Conservation (phyloP, 1,139 yeast species). For the Taphrina confusa region DNA sequence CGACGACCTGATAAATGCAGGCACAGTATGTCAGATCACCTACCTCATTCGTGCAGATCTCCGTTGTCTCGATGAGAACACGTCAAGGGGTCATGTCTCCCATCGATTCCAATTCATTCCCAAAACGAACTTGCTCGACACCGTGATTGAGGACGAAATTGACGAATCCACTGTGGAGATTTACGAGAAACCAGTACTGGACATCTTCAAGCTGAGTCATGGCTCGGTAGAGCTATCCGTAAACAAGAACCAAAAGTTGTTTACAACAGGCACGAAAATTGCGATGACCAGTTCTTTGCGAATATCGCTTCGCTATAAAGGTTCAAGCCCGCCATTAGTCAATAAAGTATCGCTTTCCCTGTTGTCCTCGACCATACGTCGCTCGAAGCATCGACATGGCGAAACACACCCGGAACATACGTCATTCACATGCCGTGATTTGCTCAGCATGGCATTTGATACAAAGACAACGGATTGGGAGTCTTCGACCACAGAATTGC, state of each 20-base stretch:
- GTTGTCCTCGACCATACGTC: background rate
- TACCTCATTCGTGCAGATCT: conserved; percentile 20
- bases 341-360: background rate
- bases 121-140: background rate
- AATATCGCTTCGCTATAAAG: background rate
- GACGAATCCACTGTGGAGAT: background rate
- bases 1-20: conserved; percentile 1
- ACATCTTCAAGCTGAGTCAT: background rate
- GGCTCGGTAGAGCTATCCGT: background rate
- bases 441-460: background rate
- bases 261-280: background rate
- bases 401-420: background rate
- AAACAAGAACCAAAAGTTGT: background rate
- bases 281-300: background rate
- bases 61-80: conserved; percentile 1
- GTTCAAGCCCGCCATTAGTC: conserved; percentile 2
- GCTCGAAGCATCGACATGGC: conserved; percentile 4
- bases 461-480: background rate
- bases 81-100: background rate
- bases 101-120: conserved; percentile 2
- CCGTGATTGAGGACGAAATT: background rate
- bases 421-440: background rate
- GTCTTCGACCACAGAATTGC: conserved; percentile 6
- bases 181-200: background rate
- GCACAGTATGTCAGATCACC: background rate